Conservation (phyloP, 768 basidiomycete genomes). For the Trametes meyenii region DNA sequence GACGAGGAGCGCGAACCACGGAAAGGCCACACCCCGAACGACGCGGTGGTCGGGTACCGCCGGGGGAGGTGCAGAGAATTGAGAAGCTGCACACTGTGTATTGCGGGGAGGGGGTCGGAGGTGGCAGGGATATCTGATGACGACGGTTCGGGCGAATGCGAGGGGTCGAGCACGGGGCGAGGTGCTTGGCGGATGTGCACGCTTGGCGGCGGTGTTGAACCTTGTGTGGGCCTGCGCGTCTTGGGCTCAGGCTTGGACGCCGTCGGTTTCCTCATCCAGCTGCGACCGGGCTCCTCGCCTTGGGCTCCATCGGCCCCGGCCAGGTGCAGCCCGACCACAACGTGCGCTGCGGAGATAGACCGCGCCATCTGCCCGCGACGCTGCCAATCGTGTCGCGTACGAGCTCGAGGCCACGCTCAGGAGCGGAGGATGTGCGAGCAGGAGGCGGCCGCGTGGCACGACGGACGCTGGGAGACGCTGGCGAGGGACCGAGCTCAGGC, state of each 20-base stretch:
- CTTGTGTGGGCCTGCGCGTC: slow-evolving; percentile 3
- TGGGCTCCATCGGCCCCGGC: background rate
- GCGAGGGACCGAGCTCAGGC: background rate
- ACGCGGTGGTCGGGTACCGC: background rate
- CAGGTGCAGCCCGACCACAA: background rate
- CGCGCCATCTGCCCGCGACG: background rate
- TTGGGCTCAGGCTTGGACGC: slow-evolving; percentile 2
- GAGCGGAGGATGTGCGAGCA: too few relatives aligned
- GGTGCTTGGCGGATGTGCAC: background rate
- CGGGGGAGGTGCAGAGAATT: background rate
- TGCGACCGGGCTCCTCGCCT: background rate
- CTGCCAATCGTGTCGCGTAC: background rate
- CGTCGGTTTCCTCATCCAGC: background rate
- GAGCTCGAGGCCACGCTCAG: too few relatives aligned
- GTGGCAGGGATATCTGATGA: too few relatives aligned
- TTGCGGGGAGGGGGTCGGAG: too few relatives aligned
- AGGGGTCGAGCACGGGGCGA: background rate
- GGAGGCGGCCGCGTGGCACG: too few relatives aligned
- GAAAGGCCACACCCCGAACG: background rate
- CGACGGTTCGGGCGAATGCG: background rate
- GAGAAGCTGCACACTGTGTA: too few relatives aligned
- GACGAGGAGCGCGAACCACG: background rate
- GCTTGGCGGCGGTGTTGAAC: slow-evolving; percentile 16
- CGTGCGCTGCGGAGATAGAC: slow-evolving; percentile 4
- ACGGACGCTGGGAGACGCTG: too few relatives aligned